Conservation (phyloP, 257 asterid genomes). For the Solanum corneliomulleri region DNA sequence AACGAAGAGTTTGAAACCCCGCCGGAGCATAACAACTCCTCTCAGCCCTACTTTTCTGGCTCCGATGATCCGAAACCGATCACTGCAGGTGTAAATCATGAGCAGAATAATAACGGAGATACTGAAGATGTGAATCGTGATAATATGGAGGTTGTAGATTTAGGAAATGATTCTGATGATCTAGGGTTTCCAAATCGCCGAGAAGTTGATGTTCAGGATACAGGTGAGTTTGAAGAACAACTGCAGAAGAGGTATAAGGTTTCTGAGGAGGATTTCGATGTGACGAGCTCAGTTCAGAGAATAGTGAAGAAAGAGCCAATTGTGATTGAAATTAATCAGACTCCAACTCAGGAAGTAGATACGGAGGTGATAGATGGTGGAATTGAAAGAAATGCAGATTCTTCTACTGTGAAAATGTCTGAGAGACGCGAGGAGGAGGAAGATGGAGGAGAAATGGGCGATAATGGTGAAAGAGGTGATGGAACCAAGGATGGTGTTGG, state of each 20-base stretch:
- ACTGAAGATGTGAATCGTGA: not conserved
- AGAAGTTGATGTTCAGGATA: not conserved
- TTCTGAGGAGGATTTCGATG: constrained; percentile 1
- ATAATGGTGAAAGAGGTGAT: not conserved
- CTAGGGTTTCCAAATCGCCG: constrained; percentile 3
- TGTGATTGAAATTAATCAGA: constrained; percentile 1
- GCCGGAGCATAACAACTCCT: constrained; percentile 23
- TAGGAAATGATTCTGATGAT: not conserved
- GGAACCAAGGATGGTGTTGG: not conserved
- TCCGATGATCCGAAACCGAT: constrained; percentile 14
- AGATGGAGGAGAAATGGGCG: not conserved
- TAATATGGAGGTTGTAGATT: not conserved
- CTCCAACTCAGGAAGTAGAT: not conserved
- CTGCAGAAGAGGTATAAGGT: not conserved
- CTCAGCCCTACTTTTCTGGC: not conserved
- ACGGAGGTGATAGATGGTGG: constrained; percentile 3
- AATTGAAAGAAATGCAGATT: not conserved
- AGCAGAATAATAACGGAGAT: not conserved
- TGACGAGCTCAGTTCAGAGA: constrained; percentile 3
- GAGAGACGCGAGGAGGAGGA: not conserved
- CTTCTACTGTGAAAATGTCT: not conserved
- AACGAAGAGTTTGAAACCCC: constrained; percentile 24
- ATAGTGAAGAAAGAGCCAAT: constrained; percentile 8
- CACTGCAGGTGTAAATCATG: not conserved
- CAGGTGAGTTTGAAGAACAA: not conserved